phyloP scores from a whole-genome alignment of 176 grass and related monocot species.

The Secale cereale region DNA sequence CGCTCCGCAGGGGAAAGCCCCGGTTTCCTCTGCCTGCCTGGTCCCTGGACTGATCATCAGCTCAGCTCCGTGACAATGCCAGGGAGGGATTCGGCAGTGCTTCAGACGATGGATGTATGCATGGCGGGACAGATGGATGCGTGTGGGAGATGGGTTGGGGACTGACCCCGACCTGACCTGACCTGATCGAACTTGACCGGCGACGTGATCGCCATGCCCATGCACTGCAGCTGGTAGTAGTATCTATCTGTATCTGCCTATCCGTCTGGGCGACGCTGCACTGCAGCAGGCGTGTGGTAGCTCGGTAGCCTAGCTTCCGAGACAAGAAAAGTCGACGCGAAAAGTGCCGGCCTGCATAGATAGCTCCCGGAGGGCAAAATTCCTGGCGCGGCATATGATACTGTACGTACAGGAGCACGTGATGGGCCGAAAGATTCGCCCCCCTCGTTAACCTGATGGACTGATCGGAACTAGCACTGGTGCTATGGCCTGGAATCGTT shows the following conservation, averaged over 20 bases:
- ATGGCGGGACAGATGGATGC: conserved; percentile 14
- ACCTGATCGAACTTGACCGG: background rate
- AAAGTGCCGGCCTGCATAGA: conserved; percentile 38
- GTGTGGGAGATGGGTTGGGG: conserved; percentile 19
- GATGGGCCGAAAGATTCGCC: background rate
- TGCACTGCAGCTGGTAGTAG: background rate
- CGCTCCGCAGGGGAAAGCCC: background rate
- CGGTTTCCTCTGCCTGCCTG: background rate
- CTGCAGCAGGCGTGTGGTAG: background rate
- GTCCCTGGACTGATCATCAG: background rate
- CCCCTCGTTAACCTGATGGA: background rate
- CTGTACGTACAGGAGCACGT: background rate
- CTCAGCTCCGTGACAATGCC: background rate
- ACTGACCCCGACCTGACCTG: conserved; percentile 1
- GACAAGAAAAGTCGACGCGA: conserved; percentile 33
- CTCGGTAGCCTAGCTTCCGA: background rate
- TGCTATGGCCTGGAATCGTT: background rate
- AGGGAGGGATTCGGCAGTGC: background rate
- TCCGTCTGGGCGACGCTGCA: background rate
- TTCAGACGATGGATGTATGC: background rate
- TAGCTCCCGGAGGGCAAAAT: conserved; percentile 17
- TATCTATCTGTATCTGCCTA: background rate
- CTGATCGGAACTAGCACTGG: background rate
- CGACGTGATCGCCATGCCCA: background rate
- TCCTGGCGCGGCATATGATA: background rate